Conservation (phyloP, 108 stramenopile species). For the Cyclotella atomus region DNA sequence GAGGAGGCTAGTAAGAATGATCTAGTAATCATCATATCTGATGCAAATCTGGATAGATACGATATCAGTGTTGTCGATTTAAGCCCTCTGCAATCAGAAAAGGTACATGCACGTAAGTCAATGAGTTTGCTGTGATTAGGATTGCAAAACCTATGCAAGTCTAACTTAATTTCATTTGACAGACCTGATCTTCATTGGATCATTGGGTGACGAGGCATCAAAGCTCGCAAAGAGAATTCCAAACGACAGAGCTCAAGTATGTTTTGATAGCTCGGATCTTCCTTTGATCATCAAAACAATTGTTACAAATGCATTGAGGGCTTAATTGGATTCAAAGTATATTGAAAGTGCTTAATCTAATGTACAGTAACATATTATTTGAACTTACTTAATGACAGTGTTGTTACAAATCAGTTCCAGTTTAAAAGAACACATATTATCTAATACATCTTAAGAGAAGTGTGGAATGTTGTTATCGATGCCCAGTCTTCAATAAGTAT, state of each 20-base stretch:
- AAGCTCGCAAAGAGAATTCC: slow-evolving; percentile 55
- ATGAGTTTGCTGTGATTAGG: not conserved
- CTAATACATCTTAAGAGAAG: too few species aligned
- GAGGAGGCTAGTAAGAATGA: slow-evolving; percentile 43
- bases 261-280: slow-evolving; percentile 64
- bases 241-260: slow-evolving; percentile 61
- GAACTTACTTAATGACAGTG: not conserved
- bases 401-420: too few species aligned
- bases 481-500: not conserved
- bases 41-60: slow-evolving; percentile 90
- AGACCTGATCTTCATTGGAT: slow-evolving; percentile 72
- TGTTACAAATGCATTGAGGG: slow-evolving; percentile 50
- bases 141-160: not conserved
- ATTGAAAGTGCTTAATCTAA: not conserved
- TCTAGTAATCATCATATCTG: slow-evolving; percentile 79
- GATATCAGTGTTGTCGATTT: slow-evolving; percentile 70
- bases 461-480: not conserved
- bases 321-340: not conserved
- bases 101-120: slow-evolving; percentile 52
- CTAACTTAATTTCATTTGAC: not conserved
- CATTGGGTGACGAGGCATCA: slow-evolving; percentile 70
- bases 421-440: too few species aligned
- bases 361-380: not conserved
- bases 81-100: slow-evolving; percentile 42
- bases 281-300: slow-evolving; percentile 66